Evolutionary conservation across 805 yeast genomes (phyloP), one percentile per base, ranked within the genome.

Genomic region (Candida ficus): DNA sequence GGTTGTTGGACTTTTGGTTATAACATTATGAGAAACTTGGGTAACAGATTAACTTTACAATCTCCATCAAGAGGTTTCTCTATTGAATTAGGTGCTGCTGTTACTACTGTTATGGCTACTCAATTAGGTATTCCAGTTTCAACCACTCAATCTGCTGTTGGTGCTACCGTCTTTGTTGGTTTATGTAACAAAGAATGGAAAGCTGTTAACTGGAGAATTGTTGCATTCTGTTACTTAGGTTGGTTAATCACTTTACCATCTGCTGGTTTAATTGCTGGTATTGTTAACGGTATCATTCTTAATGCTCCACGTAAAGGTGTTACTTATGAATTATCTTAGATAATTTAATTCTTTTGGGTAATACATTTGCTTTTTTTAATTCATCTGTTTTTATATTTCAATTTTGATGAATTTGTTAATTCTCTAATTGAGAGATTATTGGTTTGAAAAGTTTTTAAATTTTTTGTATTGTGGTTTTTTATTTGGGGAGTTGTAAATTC

Each of bases 61-160:
- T 80, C 89, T 0, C 91, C 91, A 35, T 70, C 88, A 4, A 70
- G 91, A 63, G 91, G 91, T 11, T 83, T 81, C 55, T 65, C 85
- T 11, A 78, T 83, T 56, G 91, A 83, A 63, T 65, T 83, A 30
- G 90, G 89, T 44, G 86, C 90, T 46, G 90, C 90, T 30, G 63
- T 80, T 39, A 82, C 91, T 7, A 75, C 80, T 9, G 80, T 80
- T 33, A 73, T 83, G 76, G 90, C 91, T 23, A 76, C 91, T 6
- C 83, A 80, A 59, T 68, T 83, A 47, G 66, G 71, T 5, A 77
- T 83, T 47, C 91, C 91, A 34, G 76, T 82, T 25, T 81, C 89
- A 7, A 83, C 91, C 22, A 83, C 91, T 5, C 90, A 83, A 62
- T 74, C 79, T 58, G 86, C 88, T 12, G 82, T 78, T 42, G 91